phyloP scores from a whole-genome alignment of 2,329 filamentous ascomycete genomes.

The Daldinia eschscholtzii region DNA sequence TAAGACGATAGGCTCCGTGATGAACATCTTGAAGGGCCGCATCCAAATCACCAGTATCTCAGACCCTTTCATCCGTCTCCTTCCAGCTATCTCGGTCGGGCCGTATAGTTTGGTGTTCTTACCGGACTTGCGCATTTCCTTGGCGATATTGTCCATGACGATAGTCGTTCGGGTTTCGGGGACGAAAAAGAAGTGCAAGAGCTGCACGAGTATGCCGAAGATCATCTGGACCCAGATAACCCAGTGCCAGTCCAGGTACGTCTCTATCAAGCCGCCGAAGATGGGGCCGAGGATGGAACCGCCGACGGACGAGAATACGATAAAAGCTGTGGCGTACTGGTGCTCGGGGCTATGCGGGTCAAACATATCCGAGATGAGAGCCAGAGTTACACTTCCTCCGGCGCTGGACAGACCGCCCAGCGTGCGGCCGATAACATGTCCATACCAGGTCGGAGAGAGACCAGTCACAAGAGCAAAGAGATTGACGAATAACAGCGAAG shows the following conservation, averaged over 20 bases:
- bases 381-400: constrained; percentile 77
- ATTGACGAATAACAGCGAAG: constrained; percentile 79
- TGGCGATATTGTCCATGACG: constrained; percentile 82
- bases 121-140: constrained; percentile 72
- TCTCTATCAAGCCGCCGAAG: constrained; percentile 78
- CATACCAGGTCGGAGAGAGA: constrained; percentile 76
- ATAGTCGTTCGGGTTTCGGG: constrained; percentile 81
- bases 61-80: constrained; percentile 67
- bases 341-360: constrained; percentile 68
- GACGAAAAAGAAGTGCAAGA: constrained; percentile 73
- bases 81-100: constrained; percentile 73
- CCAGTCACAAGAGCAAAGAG: constrained; percentile 78
- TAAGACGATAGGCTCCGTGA: constrained; percentile 80
- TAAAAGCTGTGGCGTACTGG: constrained; percentile 78
- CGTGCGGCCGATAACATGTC: constrained; percentile 75
- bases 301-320: constrained; percentile 82
- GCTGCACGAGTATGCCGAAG: constrained; percentile 76
- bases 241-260: constrained; percentile 77
- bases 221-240: constrained; percentile 86
- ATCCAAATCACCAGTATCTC: constrained; percentile 70
- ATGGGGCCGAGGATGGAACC: constrained; percentile 80
- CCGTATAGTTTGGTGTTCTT: constrained; percentile 73
- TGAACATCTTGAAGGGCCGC: constrained; percentile 78
- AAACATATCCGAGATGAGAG: constrained; percentile 80
- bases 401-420: constrained; percentile 77